These are phyloP conservation scores for Dictyostelium capitatum DNA, from an alignment of 78 protist genomes.

Conservation along the genomic window DNA sequence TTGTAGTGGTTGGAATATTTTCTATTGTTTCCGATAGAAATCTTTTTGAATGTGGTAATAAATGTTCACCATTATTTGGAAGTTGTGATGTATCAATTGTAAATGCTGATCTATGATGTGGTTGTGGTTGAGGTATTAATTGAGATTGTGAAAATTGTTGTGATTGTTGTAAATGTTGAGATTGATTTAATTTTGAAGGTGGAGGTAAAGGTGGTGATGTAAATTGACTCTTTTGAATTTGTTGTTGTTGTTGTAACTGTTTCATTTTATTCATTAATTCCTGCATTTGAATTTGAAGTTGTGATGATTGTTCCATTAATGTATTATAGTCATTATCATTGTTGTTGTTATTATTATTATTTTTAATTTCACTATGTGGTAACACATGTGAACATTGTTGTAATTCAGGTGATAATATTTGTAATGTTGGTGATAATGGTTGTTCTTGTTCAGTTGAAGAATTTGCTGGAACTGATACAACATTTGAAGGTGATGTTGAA, in stretches of 20 bases:
- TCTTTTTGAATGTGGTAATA: not conserved
- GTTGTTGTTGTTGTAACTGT: constrained; percentile 7
- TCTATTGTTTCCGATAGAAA: not conserved
- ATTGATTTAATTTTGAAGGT: not conserved
- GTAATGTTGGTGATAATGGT: not conserved
- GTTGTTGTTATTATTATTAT: not conserved
- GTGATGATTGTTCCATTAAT: constrained; percentile 8
- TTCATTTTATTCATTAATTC: not conserved
- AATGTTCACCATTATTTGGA: not conserved
- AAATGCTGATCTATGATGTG: not conserved
- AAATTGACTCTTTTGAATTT: not conserved
- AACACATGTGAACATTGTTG: not conserved
- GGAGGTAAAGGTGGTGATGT: not conserved
- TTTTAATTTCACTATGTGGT: constrained; percentile 1
- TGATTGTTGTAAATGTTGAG: not conserved
- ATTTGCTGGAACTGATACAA: not conserved
- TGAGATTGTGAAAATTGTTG: constrained; percentile 11
- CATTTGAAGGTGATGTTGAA: constrained; percentile 1
- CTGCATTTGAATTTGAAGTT: constrained; percentile 1
- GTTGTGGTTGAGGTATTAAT: not conserved
- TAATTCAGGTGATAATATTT: not conserved
- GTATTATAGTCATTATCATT: not conserved
- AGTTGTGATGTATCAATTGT: too few species aligned
- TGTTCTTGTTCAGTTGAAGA: not conserved
- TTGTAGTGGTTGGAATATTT: not conserved